Base-by-base conservation (phyloP, 352 stramenopile genomes). In the Pythium rishiriense region DNA sequence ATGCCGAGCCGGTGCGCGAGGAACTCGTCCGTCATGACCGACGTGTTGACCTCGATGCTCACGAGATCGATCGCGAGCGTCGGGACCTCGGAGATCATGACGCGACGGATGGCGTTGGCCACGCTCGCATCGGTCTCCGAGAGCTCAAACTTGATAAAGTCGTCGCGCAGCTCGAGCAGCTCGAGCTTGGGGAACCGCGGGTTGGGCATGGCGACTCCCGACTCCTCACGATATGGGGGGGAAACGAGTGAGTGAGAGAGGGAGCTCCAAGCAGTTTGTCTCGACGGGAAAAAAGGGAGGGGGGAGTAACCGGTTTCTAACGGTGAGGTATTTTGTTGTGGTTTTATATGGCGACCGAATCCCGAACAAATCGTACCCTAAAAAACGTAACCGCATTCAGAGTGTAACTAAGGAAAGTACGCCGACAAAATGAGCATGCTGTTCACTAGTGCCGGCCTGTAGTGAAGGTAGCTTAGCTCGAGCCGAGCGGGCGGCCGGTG, bases 41-140 rank as follows among this genome's bases (percentile, higher is more conserved):
- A 98, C 28, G 95, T 97, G 87, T 99, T 99, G 63, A 98, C 87
- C 73, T 97, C 82, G 74, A 99, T 98, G 72, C 93, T 97, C 45
- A 99, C 97, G n/a, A 99, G 83, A 75, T 99, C 97, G 74, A 99
- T 99, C 17, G 95, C 95, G 53, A 99, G 75, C n/a, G 97, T 99
- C 21, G 97, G 97, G 28, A 99, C 96, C 75, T 98, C 95, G 10
- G 90, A 86, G 76, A 99, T 98, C 91, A 99, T 99, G 62, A 99
- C 97, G 49, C 97, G 88, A 49, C 97, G 91, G 57, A 99, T 85
- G 29, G 97, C 85, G 76, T 99, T 99, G 57, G 97, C 97, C 58
- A 99, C 91, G 68, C 84, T 98, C 6, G 91, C 91, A 71, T 99
- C 97, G 10, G 95, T 99, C 69, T 99, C 96, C 49, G 86, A 96